Evolutionary conservation across 306 rosid genomes (phyloP), one percentile per base, ranked within the genome.

Genomic region (Trichosanthes truncata): DNA sequence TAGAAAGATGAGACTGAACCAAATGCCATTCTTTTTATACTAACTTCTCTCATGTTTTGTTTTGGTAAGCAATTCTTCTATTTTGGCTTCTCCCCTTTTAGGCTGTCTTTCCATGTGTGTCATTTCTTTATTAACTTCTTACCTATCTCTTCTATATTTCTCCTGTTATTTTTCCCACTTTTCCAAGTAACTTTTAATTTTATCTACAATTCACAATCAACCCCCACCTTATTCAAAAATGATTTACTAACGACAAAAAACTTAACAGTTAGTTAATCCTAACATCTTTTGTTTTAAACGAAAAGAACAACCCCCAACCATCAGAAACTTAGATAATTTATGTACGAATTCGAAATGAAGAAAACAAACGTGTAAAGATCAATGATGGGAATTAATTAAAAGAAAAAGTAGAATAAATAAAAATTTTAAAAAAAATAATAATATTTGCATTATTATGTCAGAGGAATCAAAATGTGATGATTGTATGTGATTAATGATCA

Each of bases 381-480:
- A 48, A 73, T 66, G 29, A 66, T 38, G 10, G 10, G 73, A 66
- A 66, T 66, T 36, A 36, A 66, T 35, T 7, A 36, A 66, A 66
- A 66, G 45, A 18, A 35, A 55, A 33, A 35, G 53, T 23, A 21
- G 46, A 12, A 21, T 7, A 36, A 20, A 35, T n/a, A n/a, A n/a
- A n/a, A n/a, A n/a, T n/a, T n/a, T n/a, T n/a, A 36, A 10, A 23
- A 4, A 21, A 41, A 71, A 25, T 23, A 45, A 46, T 73, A 21
- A 17, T 74, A 51, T 51, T 3, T 74, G 43, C 41, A 74, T 74
- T 49, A 74, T 74, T 49, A 74, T 74, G 78, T 74, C 62, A 74
- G 78, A 52, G 78, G 78, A 74, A 74, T 74, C 61, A 74, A 74
- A 74, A 74, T n/a, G 78, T 74, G 61, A 74, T 74, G 62, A 74